Evolutionary conservation across 106 monocot genomes (phyloP), one percentile per base, ranked within the genome.

Genomic region (Alisma plantagoaquatica): DNA sequence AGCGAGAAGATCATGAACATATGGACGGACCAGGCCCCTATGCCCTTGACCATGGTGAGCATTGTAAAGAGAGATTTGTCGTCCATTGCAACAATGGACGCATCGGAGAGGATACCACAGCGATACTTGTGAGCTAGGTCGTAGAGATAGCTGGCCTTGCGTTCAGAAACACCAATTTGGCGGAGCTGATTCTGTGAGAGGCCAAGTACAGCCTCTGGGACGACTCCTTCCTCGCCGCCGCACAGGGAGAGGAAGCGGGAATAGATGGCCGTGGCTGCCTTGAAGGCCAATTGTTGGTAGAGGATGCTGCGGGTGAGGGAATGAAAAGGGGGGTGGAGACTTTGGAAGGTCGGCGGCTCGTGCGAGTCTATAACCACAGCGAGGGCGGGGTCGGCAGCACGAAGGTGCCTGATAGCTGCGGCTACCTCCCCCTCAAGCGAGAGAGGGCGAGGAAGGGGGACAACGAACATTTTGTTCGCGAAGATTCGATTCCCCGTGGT

Each of bases 1-100:
- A 91, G 75, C 22, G 84, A 81, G 70, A 85, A 85, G 48, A 91
- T 85, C 91, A 91, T 91, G 64, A 91, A 91, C 91, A 91, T 91
- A 59, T 91, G 91, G 15, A 91, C 81, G 6, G 81, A 78, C 91
- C 91, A 91, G n/a, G 91, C 72, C 11, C 91, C 91, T 33, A 91
- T 91, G 23, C 91, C 91, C 63, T 85, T 85, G 35, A 91, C 91
- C 85, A 76, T 78, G 41, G 81, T 91, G 15, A 91, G 91, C 91
- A 81, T 85, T 3, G 91, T 32, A 55, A 76, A 77, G 47, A 89
- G 83, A 17, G 79, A 76, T 21, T 61, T 59, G 67, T 89, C 89
- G 41, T 89, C 89, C 88, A 88, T 82, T 46, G 66, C 50, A 14
- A 82, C 60, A 29, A 88, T 64, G 16, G 83, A 41, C 33, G 72